Evolutionary conservation across 2,329 filamentous ascomycete genomes (phyloP), one percentile per base, ranked within the genome.

Genomic region (Canariomyces notabilis): DNA sequence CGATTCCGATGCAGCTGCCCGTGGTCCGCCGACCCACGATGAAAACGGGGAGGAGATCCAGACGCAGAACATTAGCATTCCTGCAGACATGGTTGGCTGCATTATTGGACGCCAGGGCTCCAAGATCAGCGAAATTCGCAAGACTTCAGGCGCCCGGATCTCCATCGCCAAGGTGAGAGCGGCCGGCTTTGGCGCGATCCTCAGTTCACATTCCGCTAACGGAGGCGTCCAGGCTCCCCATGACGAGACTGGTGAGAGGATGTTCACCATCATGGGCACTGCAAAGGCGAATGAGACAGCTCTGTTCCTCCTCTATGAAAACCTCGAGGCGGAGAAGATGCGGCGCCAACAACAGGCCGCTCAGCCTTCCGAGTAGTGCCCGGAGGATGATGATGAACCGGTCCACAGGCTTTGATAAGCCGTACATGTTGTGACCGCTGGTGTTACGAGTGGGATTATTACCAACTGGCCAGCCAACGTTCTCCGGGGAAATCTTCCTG

Each of bases 231-330:
- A 83, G 78, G 85, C 90, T 37, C 89, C 93, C 46, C 93, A 98
- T 63, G 93, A 98, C 60, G 93, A 97, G 58, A 94, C 89, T 50
- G 93, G 93, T 57, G 93, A 98, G 77, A 85, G 93, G 61, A 98
- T 98, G 93, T 98, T 98, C 74, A 98, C 93, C 63, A 98, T 98
- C 66, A 96, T 95, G 79, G 93, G 93, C 57, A 94, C 87, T 51
- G 84, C 88, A 50, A 85, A 85, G 70, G 89, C 89, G 55, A 98
- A 98, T 61, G 93, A 98, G 71, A 91, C 89, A 59, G 93, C 93
- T 4, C 77, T 98, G 21, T 96, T 95, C 69, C 82, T 98, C 44
- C 76, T 98, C 54, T 98, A 98, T 67, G 93, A 98, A 77, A 98
- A 98, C 70, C 81, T 98, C 42, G 93, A 98, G 73, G 91, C 90